Percentiles rank a stretch among this genome's conserved stretches.
These are phyloP conservation scores for Capronia americana DNA, from an alignment of 2,329 filamentous ascomycete genomes.

Conservation along the genomic window DNA sequence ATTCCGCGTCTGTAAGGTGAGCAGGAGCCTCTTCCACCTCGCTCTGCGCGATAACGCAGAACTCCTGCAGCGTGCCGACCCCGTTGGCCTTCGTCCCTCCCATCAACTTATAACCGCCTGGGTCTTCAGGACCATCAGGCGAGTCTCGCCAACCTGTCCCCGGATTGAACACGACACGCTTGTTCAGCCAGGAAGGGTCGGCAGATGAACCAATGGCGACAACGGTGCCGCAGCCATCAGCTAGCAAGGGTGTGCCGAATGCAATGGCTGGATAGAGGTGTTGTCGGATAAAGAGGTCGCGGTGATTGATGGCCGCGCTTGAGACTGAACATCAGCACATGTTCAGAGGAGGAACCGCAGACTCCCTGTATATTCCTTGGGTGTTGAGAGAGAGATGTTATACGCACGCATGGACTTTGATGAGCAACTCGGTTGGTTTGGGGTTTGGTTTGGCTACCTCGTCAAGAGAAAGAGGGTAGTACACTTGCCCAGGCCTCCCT, in stretches of 20 bases:
- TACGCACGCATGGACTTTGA: too few relatives aligned
- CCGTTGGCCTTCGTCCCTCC: slow-evolving; percentile 71
- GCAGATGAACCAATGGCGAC: slow-evolving; percentile 65
- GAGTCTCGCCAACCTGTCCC: slow-evolving; percentile 76
- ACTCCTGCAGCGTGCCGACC: slow-evolving; percentile 76
- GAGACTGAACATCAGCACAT: too few relatives aligned
- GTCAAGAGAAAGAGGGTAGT: too few relatives aligned
- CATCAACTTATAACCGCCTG: slow-evolving; percentile 64
- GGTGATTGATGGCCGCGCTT: slow-evolving; percentile 75
- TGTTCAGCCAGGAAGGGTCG: slow-evolving; percentile 64
- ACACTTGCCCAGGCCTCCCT: too few relatives aligned
- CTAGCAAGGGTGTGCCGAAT: slow-evolving; percentile 77
- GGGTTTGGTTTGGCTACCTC: too few relatives aligned
- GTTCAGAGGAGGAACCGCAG: too few relatives aligned
- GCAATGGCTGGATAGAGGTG: slow-evolving; percentile 86
- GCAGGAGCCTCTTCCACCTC: slow-evolving; percentile 78
- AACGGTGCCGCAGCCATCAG: slow-evolving; percentile 82
- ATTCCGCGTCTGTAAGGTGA: slow-evolving; percentile 75
- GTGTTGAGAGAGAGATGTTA: too few relatives aligned
- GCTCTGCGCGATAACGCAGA: slow-evolving; percentile 69
- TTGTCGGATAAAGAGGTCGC: slow-evolving; percentile 91
- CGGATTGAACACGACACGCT: slow-evolving; percentile 79
- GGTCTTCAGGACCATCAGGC: slow-evolving; percentile 74
- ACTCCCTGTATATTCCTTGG: too few relatives aligned
- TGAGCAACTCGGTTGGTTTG: too few relatives aligned